Conservation (phyloP, 2,329 filamentous ascomycete genomes). For the Trichophaea hybrida region DNA sequence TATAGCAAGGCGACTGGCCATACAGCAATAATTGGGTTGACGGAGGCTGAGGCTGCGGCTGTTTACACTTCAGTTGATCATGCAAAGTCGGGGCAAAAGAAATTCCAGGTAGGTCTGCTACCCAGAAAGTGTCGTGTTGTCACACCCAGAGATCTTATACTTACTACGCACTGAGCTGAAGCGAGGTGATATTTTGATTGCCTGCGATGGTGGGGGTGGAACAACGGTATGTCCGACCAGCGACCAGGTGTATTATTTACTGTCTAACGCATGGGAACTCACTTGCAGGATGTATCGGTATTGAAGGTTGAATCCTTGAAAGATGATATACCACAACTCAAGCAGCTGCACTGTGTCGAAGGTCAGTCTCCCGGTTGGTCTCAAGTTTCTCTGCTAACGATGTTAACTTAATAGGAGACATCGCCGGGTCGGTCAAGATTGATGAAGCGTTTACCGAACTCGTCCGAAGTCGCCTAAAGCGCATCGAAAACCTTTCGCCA, state of each 20-base stretch:
- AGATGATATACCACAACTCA: constrained; percentile 26
- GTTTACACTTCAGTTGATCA: constrained; percentile 37
- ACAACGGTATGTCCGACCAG: constrained; percentile 26
- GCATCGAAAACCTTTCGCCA: constrained; percentile 21
- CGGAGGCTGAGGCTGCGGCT: constrained; percentile 42
- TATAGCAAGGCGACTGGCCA: constrained; percentile 32
- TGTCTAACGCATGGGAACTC: constrained; percentile 1
- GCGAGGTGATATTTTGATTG: not conserved
- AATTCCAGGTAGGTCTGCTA: not conserved
- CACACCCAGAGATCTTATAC: not conserved
- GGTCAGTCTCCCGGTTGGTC: constrained; percentile 2
- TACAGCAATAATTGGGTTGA: constrained; percentile 35
- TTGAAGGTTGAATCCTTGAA: constrained; percentile 29
- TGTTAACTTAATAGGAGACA: constrained; percentile 10
- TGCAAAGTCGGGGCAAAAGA: constrained; percentile 34
- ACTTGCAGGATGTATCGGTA: constrained; percentile 31
- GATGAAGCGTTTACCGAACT: constrained; percentile 32
- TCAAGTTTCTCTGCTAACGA: not conserved
- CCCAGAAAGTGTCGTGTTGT: not conserved
- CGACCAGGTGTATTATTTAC: not conserved
- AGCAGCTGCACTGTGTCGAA: constrained; percentile 22
- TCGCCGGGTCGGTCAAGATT: constrained; percentile 32
- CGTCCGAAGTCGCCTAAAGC: constrained; percentile 28
- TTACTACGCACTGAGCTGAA: not conserved
- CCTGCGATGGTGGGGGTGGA: not conserved